Evolutionary conservation across 306 rosid species (phyloP).

Genomic region (Mucuna pruriens): DNA sequence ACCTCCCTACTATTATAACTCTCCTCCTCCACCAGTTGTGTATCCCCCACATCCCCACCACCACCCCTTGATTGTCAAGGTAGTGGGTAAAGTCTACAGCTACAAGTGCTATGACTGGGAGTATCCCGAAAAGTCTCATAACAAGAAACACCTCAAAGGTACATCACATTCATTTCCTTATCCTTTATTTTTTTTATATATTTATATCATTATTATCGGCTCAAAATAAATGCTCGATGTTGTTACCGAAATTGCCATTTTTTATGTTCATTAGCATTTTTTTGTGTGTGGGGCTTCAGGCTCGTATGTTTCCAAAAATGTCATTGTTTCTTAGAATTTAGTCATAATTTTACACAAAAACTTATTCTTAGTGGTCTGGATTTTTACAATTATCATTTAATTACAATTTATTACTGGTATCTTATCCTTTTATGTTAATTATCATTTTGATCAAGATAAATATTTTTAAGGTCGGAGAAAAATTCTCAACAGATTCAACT

Average conservation of each 20-base stretch:
- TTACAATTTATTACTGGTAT: too few species aligned
- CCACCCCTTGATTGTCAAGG: slow-evolving; percentile 73
- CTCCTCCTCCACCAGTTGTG: slow-evolving; percentile 56
- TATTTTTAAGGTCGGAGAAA: background rate
- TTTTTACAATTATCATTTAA: background rate
- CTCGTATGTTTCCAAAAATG: background rate
- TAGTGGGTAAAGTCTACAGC: slow-evolving; percentile 90
- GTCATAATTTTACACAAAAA: background rate
- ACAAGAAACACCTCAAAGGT: slow-evolving; percentile 92
- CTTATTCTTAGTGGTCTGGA: background rate
- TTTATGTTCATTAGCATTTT: background rate
- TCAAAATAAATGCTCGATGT: background rate
- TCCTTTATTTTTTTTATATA: background rate
- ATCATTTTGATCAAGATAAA: background rate
- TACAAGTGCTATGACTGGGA: slow-evolving; percentile 80
- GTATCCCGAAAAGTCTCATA: slow-evolving; percentile 77
- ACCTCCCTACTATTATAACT: slow-evolving; percentile 53
- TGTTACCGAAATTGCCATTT: background rate
- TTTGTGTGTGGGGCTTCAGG: background rate
- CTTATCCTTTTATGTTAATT: background rate
- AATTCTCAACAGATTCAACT: background rate
- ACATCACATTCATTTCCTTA: slow-evolving; percentile 9
- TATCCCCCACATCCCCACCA: slow-evolving; percentile 59
- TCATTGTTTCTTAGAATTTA: background rate
- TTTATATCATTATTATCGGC: background rate